A percentile compares a stretch with the other conserved stretches of the same genome.
phyloP scores from a whole-genome alignment of 768 basidiomycete genomes.

The Boletus reticuloceps region DNA sequence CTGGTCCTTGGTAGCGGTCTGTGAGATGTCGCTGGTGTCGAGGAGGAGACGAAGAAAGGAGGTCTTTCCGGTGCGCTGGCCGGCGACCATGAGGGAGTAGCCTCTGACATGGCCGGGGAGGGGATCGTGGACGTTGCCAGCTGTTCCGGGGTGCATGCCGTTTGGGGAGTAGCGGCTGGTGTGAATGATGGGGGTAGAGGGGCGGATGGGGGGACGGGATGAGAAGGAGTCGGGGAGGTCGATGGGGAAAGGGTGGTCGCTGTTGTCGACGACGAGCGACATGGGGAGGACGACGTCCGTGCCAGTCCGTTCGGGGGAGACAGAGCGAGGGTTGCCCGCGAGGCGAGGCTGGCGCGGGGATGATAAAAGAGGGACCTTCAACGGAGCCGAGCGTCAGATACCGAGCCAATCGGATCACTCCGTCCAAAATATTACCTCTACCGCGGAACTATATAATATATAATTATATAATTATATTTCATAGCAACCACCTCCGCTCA shows the following conservation, averaged over 20 bases:
- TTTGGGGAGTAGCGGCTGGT: slow-evolving; percentile 24
- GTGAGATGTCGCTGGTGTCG: slow-evolving; percentile 72
- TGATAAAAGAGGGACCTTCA: slow-evolving; percentile 45
- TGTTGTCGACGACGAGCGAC: slow-evolving; percentile 57
- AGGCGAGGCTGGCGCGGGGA: slow-evolving; percentile 66
- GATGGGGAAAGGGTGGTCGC: slow-evolving; percentile 48
- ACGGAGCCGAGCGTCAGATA: slow-evolving; percentile 47
- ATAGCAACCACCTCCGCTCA: slow-evolving; percentile 13
- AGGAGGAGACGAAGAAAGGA: slow-evolving; percentile 83
- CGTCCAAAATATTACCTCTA: slow-evolving; percentile 14
- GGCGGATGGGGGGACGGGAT: slow-evolving; percentile 24
- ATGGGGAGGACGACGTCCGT: slow-evolving; percentile 36
- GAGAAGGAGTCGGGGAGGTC: slow-evolving; percentile 38
- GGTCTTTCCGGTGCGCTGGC: slow-evolving; percentile 81
- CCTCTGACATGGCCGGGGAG: slow-evolving; percentile 30
- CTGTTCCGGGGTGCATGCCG: slow-evolving; percentile 28
- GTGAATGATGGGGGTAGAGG: slow-evolving; percentile 26
- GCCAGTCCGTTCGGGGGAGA: slow-evolving; percentile 48
- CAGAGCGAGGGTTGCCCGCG: slow-evolving; percentile 51
- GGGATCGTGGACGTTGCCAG: slow-evolving; percentile 26
- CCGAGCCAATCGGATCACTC: slow-evolving; percentile 64
- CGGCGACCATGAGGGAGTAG: slow-evolving; percentile 78
- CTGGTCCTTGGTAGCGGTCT: slow-evolving; percentile 66
- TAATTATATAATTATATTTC: slow-evolving; percentile 23
- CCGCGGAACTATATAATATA: slow-evolving; percentile 30